phyloP scores from a whole-genome alignment of 441 rosid species.

The Erodium trifolium region DNA sequence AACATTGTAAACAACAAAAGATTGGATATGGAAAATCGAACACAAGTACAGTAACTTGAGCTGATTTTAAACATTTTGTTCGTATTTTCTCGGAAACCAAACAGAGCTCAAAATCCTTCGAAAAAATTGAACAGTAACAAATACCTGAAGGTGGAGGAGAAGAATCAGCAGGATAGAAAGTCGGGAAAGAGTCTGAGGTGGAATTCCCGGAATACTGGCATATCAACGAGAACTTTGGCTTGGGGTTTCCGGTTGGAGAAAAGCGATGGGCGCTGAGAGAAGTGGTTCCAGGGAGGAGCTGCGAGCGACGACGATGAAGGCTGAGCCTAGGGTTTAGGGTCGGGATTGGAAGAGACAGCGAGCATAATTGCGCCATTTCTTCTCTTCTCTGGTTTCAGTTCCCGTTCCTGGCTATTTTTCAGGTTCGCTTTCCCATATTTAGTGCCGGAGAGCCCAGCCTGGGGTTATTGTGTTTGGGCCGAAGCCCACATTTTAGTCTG shows the following conservation, averaged over 20 bases:
- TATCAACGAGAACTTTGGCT: slow-evolving; percentile 29
- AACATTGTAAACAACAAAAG: background rate
- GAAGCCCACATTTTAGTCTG: too few relatives aligned
- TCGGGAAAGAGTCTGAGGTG: slow-evolving; percentile 8
- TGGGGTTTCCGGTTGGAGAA: slow-evolving; percentile 1
- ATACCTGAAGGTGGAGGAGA: slow-evolving; percentile 25
- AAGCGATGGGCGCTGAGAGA: slow-evolving; percentile 5
- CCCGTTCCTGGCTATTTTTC: background rate
- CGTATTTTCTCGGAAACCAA: background rate
- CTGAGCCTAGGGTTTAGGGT: slow-evolving; percentile 13
- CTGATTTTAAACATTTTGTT: background rate
- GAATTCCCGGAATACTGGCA: slow-evolving; percentile 29
- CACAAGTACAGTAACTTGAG: background rate
- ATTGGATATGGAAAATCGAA: background rate
- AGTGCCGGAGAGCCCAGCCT: background rate
- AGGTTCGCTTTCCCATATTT: background rate
- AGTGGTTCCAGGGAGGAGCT: background rate
- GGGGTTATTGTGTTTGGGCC: background rate
- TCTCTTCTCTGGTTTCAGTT: background rate
- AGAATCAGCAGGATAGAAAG: slow-evolving; percentile 21
- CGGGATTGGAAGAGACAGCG: slow-evolving; percentile 9
- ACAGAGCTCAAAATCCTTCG: background rate
- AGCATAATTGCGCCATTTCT: slow-evolving; percentile 13
- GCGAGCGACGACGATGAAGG: slow-evolving; percentile 11
- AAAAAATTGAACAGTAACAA: background rate